Evolutionary conservation across 148 eudicot genomes (phyloP).

Genomic region (Gaultheria prostrata): DNA sequence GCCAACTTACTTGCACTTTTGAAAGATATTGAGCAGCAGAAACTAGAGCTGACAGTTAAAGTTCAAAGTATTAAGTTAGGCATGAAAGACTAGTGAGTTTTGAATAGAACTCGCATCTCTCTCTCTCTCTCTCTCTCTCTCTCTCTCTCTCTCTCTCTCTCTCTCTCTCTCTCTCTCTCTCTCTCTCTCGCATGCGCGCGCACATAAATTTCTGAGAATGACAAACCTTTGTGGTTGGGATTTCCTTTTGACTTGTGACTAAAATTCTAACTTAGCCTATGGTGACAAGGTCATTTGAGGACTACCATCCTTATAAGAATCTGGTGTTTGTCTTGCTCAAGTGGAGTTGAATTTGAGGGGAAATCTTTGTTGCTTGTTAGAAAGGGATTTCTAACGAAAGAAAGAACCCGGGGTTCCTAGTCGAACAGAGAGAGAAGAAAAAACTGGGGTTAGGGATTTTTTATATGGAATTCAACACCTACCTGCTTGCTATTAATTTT

Average conservation of each 20-base stretch:
- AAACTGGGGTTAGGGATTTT: too few species aligned
- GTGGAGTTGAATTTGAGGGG: neutral
- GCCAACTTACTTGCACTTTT: slow-evolving; percentile 54
- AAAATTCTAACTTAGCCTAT: neutral
- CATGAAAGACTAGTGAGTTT: slow-evolving; percentile 35
- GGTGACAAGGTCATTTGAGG: neutral
- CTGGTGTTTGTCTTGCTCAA: neutral
- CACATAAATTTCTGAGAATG: neutral
- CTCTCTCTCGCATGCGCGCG: too few species aligned
- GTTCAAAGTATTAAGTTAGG: slow-evolving; percentile 59
- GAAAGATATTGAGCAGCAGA: slow-evolving; percentile 70
- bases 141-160: too few species aligned
- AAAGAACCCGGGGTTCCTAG: too few species aligned
- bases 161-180: too few species aligned
- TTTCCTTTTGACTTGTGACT: neutral
- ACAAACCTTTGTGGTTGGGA: neutral
- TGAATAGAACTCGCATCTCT: neutral
- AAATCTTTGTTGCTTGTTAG: neutral
- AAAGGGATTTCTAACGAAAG: too few species aligned
- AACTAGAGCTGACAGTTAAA: slow-evolving; percentile 52
- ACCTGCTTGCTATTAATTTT: too few species aligned
- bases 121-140: slow-evolving; percentile 12
- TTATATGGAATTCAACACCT: too few species aligned
- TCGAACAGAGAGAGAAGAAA: neutral
- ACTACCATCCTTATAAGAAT: neutral